A percentile compares a stretch with the other conserved stretches of the same genome.
Evolutionary conservation across 345 rosid species (phyloP).

Genomic region (Noccaea bulbosa): DNA sequence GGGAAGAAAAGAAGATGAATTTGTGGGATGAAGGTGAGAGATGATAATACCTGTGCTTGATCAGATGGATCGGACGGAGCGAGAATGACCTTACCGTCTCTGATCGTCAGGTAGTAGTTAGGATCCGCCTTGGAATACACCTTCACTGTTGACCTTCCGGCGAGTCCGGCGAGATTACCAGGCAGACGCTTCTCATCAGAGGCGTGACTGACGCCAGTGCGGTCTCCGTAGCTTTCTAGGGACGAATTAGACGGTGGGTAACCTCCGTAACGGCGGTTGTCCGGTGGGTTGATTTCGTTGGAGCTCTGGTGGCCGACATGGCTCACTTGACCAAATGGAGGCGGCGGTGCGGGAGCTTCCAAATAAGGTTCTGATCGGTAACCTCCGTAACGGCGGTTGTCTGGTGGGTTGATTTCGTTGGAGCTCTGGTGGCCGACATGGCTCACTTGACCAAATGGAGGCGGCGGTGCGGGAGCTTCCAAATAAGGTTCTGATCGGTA

Average conservation of each 20-base stretch:
- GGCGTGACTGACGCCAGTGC: constrained; percentile 40
- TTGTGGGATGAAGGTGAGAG: neutral
- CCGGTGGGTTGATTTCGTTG: constrained; percentile 37
- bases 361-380: constrained; percentile 29
- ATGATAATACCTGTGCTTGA: constrained; percentile 54
- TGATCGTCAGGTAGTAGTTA: constrained; percentile 57
- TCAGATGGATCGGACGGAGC: constrained; percentile 62
- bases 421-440: no score
- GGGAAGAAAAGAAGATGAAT: neutral
- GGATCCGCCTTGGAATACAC: constrained; percentile 72
- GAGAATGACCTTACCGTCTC: constrained; percentile 65
- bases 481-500: no score
- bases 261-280: constrained; percentile 28
- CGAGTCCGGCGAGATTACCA: constrained; percentile 49
- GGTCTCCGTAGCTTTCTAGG: constrained; percentile 29
- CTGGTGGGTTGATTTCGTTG: no score
- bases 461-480: no score
- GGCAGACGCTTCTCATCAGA: constrained; percentile 38
- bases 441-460: no score
- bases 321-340: constrained; percentile 48
- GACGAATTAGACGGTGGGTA: constrained; percentile 43
- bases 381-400: no score
- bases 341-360: constrained; percentile 47
- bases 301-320: constrained; percentile 47
- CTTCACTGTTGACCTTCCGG: constrained; percentile 55